phyloP scores from a whole-genome alignment of 2,329 filamentous ascomycete species.

The Cadophora sp. region DNA sequence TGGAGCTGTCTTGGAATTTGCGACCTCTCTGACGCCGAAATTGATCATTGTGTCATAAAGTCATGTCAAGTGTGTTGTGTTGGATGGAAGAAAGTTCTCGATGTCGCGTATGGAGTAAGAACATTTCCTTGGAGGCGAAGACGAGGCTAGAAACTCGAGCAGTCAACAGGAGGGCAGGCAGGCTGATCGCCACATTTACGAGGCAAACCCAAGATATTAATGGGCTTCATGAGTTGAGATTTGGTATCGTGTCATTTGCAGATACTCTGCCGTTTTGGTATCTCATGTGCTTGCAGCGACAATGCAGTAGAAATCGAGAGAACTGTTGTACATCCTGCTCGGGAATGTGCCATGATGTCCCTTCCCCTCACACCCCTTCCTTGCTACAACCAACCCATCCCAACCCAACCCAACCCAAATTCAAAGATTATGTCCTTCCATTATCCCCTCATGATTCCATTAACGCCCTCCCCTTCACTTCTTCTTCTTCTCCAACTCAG shows the following conservation, averaged over 20 bases:
- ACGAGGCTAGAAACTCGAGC: conserved; percentile 30
- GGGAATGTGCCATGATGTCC: conserved; percentile 22
- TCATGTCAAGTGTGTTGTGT: conserved; percentile 25
- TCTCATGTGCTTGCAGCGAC: conserved; percentile 31
- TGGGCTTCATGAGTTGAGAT: neutral
- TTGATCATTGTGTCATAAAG: conserved; percentile 58
- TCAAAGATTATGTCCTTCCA: conserved; percentile 16
- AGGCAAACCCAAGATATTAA: neutral
- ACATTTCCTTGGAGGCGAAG: conserved; percentile 28
- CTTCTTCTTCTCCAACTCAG: conserved; percentile 72
- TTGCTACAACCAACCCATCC: conserved; percentile 8
- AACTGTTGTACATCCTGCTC: conserved; percentile 34
- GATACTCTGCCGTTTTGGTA: conserved; percentile 30
- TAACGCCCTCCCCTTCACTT: conserved; percentile 44
- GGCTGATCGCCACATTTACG: neutral
- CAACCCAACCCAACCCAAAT: conserved; percentile 5
- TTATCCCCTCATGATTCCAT: conserved; percentile 14
- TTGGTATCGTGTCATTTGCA: conserved; percentile 26
- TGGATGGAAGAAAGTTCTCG: neutral
- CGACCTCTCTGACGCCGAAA: conserved; percentile 83
- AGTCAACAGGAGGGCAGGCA: neutral
- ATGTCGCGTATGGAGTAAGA: conserved; percentile 17
- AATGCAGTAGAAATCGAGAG: conserved; percentile 31
- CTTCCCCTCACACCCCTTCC: neutral
- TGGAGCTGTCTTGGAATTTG: conserved; percentile 69